Conservation (phyloP, 1,284 basidiomycete species). For the Ceratobasidium sp. region DNA sequence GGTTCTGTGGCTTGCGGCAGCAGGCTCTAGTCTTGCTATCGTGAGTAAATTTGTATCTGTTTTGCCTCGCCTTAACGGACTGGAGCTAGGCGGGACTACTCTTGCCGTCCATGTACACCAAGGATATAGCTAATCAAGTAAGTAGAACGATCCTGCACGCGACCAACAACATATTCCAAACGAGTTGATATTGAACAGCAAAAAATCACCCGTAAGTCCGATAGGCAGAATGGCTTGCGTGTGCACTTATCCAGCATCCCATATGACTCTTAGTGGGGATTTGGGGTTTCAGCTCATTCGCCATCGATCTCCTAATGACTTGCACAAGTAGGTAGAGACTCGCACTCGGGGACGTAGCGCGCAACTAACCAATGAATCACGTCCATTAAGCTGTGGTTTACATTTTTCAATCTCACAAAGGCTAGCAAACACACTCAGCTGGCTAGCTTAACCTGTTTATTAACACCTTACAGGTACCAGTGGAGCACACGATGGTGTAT, state of each 20-base stretch:
- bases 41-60: not conserved
- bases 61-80: too few species aligned
- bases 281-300: conserved; percentile 23
- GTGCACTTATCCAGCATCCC: not conserved
- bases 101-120: not conserved
- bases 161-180: not conserved
- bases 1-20: conserved; percentile 8
- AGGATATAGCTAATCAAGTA: not conserved
- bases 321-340: not conserved
- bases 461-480: not conserved
- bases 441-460: not conserved
- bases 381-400: not conserved
- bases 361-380: not conserved
- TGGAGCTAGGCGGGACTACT: not conserved
- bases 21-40: conserved; percentile 22
- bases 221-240: not conserved
- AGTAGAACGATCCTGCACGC: not conserved
- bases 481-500: not conserved
- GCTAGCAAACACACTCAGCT: not conserved
- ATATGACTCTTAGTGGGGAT: not conserved
- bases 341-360: not conserved
- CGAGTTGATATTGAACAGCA: too few species aligned
- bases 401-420: conserved; percentile 7
- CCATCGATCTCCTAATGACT: conserved; percentile 15
- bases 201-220: conserved; percentile 17